Percentiles rank a stretch among this genome's conserved stretches.
Conservation (phyloP, 441 rosid species). For the Daphne laureola region DNA sequence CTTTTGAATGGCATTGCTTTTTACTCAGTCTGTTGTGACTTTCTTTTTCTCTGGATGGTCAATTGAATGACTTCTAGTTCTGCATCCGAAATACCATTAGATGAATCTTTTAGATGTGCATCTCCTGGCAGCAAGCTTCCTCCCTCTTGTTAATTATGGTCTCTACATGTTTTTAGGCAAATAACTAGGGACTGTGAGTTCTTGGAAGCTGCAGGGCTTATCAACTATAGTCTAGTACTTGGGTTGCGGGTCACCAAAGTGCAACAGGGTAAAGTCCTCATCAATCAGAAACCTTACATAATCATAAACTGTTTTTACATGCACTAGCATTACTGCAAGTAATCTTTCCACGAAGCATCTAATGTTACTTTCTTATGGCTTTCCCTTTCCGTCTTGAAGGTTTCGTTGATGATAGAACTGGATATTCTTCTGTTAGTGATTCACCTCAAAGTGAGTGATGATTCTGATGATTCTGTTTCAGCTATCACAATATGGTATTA, state of each 20-base stretch:
- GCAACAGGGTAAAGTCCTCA: constrained; percentile 27
- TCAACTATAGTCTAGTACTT: constrained; percentile 49
- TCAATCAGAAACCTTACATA: background rate
- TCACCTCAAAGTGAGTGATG: constrained; percentile 2
- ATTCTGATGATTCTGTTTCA: too few relatives aligned
- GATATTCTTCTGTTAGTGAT: background rate
- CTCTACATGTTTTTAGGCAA: constrained; percentile 32
- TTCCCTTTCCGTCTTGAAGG: constrained; percentile 13
- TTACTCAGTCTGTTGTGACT: too few relatives aligned
- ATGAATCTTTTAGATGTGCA: too few relatives aligned
- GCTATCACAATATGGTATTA: too few relatives aligned
- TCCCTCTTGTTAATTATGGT: background rate
- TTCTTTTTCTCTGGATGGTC: too few relatives aligned
- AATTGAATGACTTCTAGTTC: too few relatives aligned
- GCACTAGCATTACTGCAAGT: constrained; percentile 6
- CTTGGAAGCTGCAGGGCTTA: constrained; percentile 39
- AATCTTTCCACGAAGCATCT: background rate
- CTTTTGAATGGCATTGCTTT: too few relatives aligned
- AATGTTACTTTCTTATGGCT: too few relatives aligned
- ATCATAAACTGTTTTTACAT: background rate
- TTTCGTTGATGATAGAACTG: constrained; percentile 10
- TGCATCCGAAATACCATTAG: too few relatives aligned
- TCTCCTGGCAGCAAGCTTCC: too few relatives aligned
- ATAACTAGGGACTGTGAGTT: constrained; percentile 46
- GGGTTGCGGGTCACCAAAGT: constrained; percentile 34